Percentiles rank a stretch among this genome's conserved stretches.
These are phyloP conservation scores for Aureoboletus auriporus DNA, from an alignment of 768 basidiomycete genomes.

Conservation along the genomic window DNA sequence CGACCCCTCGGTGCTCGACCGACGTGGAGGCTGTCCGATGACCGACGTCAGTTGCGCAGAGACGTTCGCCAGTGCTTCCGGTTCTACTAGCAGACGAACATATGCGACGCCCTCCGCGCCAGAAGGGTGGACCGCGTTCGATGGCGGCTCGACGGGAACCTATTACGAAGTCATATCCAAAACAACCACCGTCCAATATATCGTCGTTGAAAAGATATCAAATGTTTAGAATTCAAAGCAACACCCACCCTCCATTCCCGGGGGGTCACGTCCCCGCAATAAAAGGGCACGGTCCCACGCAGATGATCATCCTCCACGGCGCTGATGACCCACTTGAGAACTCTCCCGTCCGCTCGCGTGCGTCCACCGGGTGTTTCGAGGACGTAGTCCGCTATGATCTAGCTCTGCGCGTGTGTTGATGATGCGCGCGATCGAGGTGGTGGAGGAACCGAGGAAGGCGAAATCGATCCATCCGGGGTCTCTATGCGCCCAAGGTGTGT, in stretches of 20 bases:
- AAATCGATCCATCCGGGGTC: constrained; percentile 65
- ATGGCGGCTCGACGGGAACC: constrained; percentile 48
- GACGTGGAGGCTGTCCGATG: constrained; percentile 38
- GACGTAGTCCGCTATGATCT: constrained; percentile 42
- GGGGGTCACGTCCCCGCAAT: constrained; percentile 70
- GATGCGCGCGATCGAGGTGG: constrained; percentile 41
- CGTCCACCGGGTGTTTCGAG: constrained; percentile 52
- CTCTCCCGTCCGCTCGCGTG: constrained; percentile 48
- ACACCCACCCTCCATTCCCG: constrained; percentile 49
- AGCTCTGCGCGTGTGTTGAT: constrained; percentile 49
- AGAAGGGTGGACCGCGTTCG: constrained; percentile 49
- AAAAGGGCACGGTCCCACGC: constrained; percentile 54
- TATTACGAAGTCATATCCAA: constrained; percentile 12
- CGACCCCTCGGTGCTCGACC: constrained; percentile 13
- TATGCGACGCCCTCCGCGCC: constrained; percentile 47
- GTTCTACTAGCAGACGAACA: constrained; percentile 40
- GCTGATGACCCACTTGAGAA: constrained; percentile 57
- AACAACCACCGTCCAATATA: too few relatives aligned
- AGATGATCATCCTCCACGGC: constrained; percentile 27
- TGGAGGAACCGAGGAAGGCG: constrained; percentile 54
- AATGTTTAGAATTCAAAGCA: background rate
- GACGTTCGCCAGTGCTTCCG: constrained; percentile 26
- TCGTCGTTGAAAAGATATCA: too few relatives aligned
- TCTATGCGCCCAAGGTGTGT: constrained; percentile 51
- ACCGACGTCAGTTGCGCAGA: constrained; percentile 44